Conservation (phyloP, 495 filamentous ascomycete species). For the Penicillium mononematosum region DNA sequence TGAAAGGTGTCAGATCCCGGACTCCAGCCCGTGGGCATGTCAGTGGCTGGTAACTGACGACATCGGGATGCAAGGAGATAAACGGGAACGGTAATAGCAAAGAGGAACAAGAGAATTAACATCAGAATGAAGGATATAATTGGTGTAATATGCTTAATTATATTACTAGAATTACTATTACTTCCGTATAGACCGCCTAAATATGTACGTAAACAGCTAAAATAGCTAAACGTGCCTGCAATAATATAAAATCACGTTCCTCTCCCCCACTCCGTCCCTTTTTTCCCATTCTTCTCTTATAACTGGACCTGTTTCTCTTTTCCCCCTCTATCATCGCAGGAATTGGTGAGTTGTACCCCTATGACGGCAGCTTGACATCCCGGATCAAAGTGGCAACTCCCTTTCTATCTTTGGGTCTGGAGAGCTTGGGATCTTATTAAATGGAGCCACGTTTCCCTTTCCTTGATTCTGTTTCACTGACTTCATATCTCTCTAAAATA, state of each 20-base stretch:
- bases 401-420: constrained; percentile 4
- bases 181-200: too few relatives aligned
- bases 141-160: too few relatives aligned
- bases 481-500: background rate
- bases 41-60: constrained; percentile 18
- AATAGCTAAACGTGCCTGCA: background rate
- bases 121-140: too few relatives aligned
- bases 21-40: constrained; percentile 6
- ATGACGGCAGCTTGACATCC: constrained; percentile 38
- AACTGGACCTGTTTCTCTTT: constrained; percentile 8
- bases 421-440: constrained; percentile 1
- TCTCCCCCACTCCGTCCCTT: constrained; percentile 17
- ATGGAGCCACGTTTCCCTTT: constrained; percentile 10
- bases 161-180: too few relatives aligned
- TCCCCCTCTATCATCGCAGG: constrained; percentile 5
- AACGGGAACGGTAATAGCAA: background rate
- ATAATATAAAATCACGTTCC: constrained; percentile 19
- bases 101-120: background rate
- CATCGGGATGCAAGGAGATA: constrained; percentile 15
- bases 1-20: constrained; percentile 4
- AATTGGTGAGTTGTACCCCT: constrained; percentile 12
- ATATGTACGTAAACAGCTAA: background rate
- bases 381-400: constrained; percentile 34
- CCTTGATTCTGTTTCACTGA: background rate
- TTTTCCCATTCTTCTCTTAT: constrained; percentile 12